These are phyloP conservation scores for Tricholoma bakamatsutake DNA, from an alignment of 768 basidiomycete genomes.

Conservation along the genomic window DNA sequence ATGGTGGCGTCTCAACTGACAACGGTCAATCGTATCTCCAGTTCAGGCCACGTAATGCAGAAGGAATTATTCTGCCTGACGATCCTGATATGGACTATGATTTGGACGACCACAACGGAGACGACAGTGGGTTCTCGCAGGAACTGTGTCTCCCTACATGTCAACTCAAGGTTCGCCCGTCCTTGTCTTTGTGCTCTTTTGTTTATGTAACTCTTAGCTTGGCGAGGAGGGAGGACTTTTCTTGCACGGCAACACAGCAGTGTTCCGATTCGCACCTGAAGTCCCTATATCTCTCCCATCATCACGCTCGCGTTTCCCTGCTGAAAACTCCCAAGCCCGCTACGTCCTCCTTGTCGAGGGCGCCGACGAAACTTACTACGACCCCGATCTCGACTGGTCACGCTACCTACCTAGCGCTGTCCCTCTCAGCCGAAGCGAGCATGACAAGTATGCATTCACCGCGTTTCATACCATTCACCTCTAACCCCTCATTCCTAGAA, in stretches of 20 bases:
- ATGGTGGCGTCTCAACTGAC: conserved; percentile 21
- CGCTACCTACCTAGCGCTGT: conserved; percentile 39
- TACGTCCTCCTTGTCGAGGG: conserved; percentile 39
- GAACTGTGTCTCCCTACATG: conserved; percentile 34
- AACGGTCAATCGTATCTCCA: conserved; percentile 26
- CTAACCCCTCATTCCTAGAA: conserved; percentile 17
- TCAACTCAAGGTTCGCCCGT: conserved; percentile 29
- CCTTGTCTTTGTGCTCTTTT: neutral
- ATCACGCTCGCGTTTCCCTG: conserved; percentile 31
- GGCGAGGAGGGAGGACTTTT: conserved; percentile 33
- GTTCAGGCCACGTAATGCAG: conserved; percentile 22
- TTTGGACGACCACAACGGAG: conserved; percentile 15
- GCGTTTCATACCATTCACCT: neutral
- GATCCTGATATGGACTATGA: conserved; percentile 16
- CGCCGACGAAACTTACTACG: conserved; percentile 29
- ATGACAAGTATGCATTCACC: conserved; percentile 33
- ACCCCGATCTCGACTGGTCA: conserved; percentile 46
- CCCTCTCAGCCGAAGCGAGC: conserved; percentile 36
- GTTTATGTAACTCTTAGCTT: conserved; percentile 20
- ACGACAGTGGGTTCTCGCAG: conserved; percentile 27
- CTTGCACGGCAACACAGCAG: conserved; percentile 36
- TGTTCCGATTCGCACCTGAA: conserved; percentile 34
- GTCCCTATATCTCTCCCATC: conserved; percentile 10
- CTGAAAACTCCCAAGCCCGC: conserved; percentile 29
- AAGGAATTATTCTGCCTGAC: conserved; percentile 14